These are phyloP conservation scores for Dissoconium aciculare DNA, from an alignment of 2,329 filamentous ascomycete species.

Conservation along the genomic window DNA sequence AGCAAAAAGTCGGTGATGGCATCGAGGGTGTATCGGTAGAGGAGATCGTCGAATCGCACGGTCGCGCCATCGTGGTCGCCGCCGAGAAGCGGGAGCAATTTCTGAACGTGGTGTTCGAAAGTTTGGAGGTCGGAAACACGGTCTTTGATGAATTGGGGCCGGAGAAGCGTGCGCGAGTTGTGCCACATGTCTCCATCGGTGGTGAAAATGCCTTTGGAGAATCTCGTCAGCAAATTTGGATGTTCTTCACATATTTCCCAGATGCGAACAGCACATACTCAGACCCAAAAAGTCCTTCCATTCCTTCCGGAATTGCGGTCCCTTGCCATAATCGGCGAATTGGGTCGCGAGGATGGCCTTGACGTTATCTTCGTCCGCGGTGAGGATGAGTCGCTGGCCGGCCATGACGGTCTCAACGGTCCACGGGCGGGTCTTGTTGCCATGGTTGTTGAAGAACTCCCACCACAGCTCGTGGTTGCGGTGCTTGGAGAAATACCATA, in stretches of 20 bases:
- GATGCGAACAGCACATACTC: constrained; percentile 49
- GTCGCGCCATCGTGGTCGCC: constrained; percentile 27
- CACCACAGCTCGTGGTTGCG: constrained; percentile 49
- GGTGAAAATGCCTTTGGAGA: constrained; percentile 38
- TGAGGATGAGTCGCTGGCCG: constrained; percentile 52
- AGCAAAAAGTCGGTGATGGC: constrained; percentile 76
- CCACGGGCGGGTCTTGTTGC: constrained; percentile 28
- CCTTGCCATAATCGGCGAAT: constrained; percentile 75
- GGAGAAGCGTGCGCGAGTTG: constrained; percentile 61
- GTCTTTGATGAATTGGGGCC: constrained; percentile 76
- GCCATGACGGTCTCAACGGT: constrained; percentile 47
- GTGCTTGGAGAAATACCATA: constrained; percentile 35
- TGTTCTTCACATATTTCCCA: neutral
- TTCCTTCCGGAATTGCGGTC: constrained; percentile 55
- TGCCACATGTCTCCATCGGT: constrained; percentile 74
- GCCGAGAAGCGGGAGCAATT: constrained; percentile 51
- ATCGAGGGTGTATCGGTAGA: constrained; percentile 77
- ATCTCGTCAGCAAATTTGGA: neutral
- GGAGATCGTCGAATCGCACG: constrained; percentile 58
- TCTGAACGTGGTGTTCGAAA: constrained; percentile 65
- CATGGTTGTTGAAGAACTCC: constrained; percentile 32
- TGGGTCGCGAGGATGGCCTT: constrained; percentile 81
- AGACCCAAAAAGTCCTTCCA: constrained; percentile 65
- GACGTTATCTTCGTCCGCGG: constrained; percentile 74
- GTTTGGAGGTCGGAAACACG: constrained; percentile 67